phyloP scores from a whole-genome alignment of 2,329 filamentous ascomycete genomes.

The Penicillium sp. region DNA sequence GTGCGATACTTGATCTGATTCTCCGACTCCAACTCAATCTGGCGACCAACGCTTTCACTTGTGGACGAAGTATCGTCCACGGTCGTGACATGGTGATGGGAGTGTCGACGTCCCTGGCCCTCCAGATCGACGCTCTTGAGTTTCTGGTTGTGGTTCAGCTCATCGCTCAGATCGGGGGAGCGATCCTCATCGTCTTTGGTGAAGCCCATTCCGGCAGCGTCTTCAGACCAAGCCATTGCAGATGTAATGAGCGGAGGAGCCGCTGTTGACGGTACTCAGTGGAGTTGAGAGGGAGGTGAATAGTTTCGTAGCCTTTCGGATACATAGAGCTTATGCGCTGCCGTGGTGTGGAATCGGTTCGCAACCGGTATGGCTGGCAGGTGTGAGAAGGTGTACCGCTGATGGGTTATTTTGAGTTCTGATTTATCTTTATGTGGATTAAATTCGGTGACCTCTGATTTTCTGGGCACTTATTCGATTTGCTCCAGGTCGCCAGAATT shows the following conservation, averaged over 20 bases:
- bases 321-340: slow-evolving; percentile 28
- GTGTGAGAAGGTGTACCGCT: no score
- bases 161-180: slow-evolving; percentile 19
- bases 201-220: slow-evolving; percentile 14
- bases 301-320: slow-evolving; percentile 22
- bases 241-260: slow-evolving; percentile 29
- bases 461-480: no score
- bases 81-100: slow-evolving; percentile 14
- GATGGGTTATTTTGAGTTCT: no score
- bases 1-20: slow-evolving; percentile 86
- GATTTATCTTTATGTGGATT: no score
- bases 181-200: slow-evolving; percentile 14
- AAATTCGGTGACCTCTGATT: no score
- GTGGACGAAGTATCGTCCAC: slow-evolving; percentile 32
- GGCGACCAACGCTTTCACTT: slow-evolving; percentile 51
- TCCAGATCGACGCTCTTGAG: slow-evolving; percentile 28
- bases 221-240: slow-evolving; percentile 34
- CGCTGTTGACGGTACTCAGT: slow-evolving; percentile 30
- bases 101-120: slow-evolving; percentile 18
- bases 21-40: slow-evolving; percentile 69
- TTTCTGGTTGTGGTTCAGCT: slow-evolving; percentile 21
- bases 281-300: slow-evolving; percentile 19
- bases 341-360: no score
- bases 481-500: no score
- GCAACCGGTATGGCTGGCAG: no score